phyloP scores from a whole-genome alignment of 352 stramenopile species.

The Blastocystis sp. region DNA sequence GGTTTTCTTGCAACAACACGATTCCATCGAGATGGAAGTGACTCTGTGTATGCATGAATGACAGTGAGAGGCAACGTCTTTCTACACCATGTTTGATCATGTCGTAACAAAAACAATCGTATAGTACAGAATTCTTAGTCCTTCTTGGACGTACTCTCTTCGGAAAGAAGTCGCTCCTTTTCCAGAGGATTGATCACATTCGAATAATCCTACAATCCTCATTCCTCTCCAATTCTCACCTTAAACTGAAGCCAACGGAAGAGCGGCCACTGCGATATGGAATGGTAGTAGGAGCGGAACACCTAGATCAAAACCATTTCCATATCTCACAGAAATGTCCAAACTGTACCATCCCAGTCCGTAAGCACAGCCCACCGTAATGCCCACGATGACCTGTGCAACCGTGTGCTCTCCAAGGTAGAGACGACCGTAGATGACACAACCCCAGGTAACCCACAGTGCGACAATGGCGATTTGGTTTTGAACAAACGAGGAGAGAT shows the following conservation, averaged over 20 bases:
- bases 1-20: too few species aligned
- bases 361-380: not conserved
- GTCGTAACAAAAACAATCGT: too few species aligned
- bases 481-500: not conserved
- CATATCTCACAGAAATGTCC: not conserved
- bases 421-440: constrained; percentile 13
- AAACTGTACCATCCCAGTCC: constrained; percentile 19
- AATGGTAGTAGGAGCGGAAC: not conserved
- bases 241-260: constrained; percentile 47
- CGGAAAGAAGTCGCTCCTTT: constrained; percentile 20
- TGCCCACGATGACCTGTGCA: constrained; percentile 55
- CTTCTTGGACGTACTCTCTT: not conserved
- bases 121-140: too few species aligned
- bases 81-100: too few species aligned
- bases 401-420: constrained; percentile 58
- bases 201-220: not conserved
- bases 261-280: not conserved
- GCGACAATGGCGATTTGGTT: not conserved
- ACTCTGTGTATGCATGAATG: too few species aligned
- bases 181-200: not conserved
- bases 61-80: too few species aligned
- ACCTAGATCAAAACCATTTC: not conserved
- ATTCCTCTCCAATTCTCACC: not conserved
- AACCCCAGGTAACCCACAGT: constrained; percentile 13
- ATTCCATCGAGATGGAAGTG: too few species aligned